Evolutionary conservation across 495 filamentous ascomycete genomes (phyloP).

Genomic region (Aspergillus cristatus): DNA sequence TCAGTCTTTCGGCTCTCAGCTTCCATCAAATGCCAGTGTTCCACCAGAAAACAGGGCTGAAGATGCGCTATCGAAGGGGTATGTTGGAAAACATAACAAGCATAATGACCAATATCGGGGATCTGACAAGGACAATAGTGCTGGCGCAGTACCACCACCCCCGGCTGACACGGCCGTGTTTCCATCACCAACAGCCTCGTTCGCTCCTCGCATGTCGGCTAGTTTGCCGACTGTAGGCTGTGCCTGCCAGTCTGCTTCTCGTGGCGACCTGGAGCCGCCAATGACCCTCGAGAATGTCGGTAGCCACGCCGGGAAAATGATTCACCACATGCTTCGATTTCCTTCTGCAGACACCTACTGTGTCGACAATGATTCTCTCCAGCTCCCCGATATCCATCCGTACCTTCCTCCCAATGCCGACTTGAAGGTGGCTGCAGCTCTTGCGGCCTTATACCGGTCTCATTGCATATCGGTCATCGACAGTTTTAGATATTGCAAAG

Average conservation of each 20-base stretch:
- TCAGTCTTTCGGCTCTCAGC: constrained; percentile 17
- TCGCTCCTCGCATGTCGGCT: constrained; percentile 22
- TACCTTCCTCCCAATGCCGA: constrained; percentile 71
- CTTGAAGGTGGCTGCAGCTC: constrained; percentile 66
- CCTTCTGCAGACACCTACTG: constrained; percentile 41
- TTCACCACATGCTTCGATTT: constrained; percentile 59
- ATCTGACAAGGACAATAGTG: constrained; percentile 13
- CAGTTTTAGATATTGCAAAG: constrained; percentile 87
- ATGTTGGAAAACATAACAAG: constrained; percentile 5
- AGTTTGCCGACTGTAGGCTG: constrained; percentile 17
- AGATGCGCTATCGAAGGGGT: constrained; percentile 31
- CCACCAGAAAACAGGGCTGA: constrained; percentile 15
- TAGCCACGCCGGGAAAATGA: constrained; percentile 43
- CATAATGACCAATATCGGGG: background rate
- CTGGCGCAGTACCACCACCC: constrained; percentile 38
- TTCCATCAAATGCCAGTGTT: constrained; percentile 13
- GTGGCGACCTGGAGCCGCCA: constrained; percentile 11
- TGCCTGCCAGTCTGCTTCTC: constrained; percentile 19
- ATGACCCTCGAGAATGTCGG: constrained; percentile 36
- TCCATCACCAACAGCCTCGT: constrained; percentile 48
- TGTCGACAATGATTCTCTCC: constrained; percentile 57
- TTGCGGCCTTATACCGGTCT: constrained; percentile 80
- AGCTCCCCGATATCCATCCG: constrained; percentile 65
- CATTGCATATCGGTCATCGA: constrained; percentile 94
- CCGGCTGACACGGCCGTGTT: constrained; percentile 59